Conservation (phyloP, 495 filamentous ascomycete species). For the Acidomyces sp. region DNA sequence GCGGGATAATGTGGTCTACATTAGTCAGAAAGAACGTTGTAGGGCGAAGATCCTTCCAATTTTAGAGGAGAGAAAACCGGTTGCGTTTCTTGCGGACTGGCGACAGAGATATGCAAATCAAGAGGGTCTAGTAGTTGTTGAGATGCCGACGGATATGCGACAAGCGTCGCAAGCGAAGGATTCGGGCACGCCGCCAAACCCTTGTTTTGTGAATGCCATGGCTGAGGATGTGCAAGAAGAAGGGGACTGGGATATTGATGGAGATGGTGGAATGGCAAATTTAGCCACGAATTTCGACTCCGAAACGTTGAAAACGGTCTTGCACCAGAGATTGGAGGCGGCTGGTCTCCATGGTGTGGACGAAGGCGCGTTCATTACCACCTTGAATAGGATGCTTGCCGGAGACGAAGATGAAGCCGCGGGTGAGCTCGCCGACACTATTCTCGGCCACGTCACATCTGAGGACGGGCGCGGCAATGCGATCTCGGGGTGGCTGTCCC, state of each 20-base stretch:
- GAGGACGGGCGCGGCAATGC: conserved; percentile 12
- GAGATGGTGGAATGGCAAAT: neutral
- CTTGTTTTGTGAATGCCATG: neutral
- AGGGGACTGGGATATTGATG: conserved; percentile 12
- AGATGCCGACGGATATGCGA: conserved; percentile 19
- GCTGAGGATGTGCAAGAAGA: conserved; percentile 4
- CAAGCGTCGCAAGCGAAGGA: conserved; percentile 11
- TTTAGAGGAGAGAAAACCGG: neutral
- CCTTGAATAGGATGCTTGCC: conserved; percentile 24
- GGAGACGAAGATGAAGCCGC: conserved; percentile 27
- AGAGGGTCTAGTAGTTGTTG: neutral
- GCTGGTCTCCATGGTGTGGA: conserved; percentile 26
- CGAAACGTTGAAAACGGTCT: conserved; percentile 21
- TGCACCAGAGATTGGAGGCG: conserved; percentile 20
- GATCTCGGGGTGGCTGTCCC: conserved; percentile 18
- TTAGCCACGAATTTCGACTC: conserved; percentile 12
- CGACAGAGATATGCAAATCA: conserved; percentile 13
- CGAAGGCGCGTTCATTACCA: conserved; percentile 24
- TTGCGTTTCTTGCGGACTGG: conserved; percentile 28
- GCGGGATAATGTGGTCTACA: neutral
- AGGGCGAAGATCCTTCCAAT: neutral
- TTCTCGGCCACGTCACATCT: conserved; percentile 19
- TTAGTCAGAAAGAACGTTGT: neutral
- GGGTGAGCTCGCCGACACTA: conserved; percentile 21
- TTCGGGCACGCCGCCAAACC: conserved; percentile 4